These are phyloP conservation scores for Kregervanrija pseudodelftensis DNA, from an alignment of 805 yeast genomes.

Conservation along the genomic window DNA sequence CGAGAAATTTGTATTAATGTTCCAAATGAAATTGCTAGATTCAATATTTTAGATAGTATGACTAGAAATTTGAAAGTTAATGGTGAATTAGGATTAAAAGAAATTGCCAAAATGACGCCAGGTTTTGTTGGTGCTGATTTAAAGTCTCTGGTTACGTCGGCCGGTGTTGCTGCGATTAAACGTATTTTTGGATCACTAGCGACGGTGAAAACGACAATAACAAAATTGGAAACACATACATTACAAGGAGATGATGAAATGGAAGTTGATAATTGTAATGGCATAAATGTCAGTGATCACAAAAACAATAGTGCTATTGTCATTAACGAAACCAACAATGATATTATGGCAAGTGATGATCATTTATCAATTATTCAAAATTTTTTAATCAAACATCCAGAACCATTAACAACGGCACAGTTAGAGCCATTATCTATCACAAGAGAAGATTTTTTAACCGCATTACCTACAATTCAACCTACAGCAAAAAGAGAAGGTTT, in stretches of 20 bases:
- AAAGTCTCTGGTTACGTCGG: slow-evolving; percentile 88
- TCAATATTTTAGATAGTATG: slow-evolving; percentile 70
- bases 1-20: slow-evolving; percentile 90
- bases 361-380: slow-evolving; percentile 56
- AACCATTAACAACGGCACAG: slow-evolving; percentile 70
- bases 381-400: slow-evolving; percentile 69
- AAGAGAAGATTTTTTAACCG: slow-evolving; percentile 72
- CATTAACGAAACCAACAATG: background rate
- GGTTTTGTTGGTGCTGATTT: slow-evolving; percentile 98
- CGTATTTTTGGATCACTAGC: slow-evolving; percentile 67
- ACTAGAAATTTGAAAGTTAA: slow-evolving; percentile 57
- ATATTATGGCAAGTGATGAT: slow-evolving; percentile 5
- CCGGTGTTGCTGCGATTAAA: slow-evolving; percentile 90
- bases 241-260: slow-evolving; percentile 14
- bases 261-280: slow-evolving; percentile 17
- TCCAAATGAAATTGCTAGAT: slow-evolving; percentile 82
- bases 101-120: slow-evolving; percentile 86
- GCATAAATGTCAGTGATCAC: background rate
- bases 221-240: background rate
- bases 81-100: slow-evolving; percentile 61
- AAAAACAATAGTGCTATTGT: background rate
- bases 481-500: slow-evolving; percentile 98
- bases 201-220: no score
- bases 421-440: slow-evolving; percentile 69
- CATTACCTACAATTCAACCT: slow-evolving; percentile 91